Base-by-base conservation (phyloP, 768 basidiomycete genomes). In the Psilocybe subaeruginosa region DNA sequence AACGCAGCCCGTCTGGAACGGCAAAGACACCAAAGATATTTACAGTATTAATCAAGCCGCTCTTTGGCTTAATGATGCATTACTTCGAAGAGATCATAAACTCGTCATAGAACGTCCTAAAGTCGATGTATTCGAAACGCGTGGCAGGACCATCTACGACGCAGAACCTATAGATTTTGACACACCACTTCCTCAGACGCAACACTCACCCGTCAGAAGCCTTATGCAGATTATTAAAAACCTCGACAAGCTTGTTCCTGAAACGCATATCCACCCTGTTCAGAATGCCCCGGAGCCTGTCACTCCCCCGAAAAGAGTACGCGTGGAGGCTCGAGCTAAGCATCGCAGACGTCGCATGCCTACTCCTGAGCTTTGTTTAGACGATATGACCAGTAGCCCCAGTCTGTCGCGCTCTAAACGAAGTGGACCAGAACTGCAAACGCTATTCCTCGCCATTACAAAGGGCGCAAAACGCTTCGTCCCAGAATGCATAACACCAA, bases 121-220 rank as follows among this genome's bases (percentile, higher is more conserved):
- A 12, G 12, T 61, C 29, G 48, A 64, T 43, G 5, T 35, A 51
- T 48, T 61, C 7, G 51, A 45, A 31, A 46, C 60, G 17, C 55
- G 37, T 29, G 58, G 56, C n/a, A 37, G 61, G 49, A 65, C 61
- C 11, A 63, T 60, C 17, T 65, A 61, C 33, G 48, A 58, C 48
- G 48, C 46, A 56, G 3, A 45, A 33, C 29, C 49, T 46, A 45
- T 27, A 5, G 14, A 29, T 51, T 29, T 33, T n/a, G 14, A 14
- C 29, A 19, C 17, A 35, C 50, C 30, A 51, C 27, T 14, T 12
- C 50, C 50, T 16, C 41, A 16, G 11, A 5, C 41, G 41, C 11
- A 43, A 43, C 8, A 43, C 14, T 12, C n/a, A 12, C 41, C n/a
- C 14, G 41, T 11, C n/a, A 12, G 41, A 43, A 43, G 14, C n/a